Evolutionary conservation across 2,329 filamentous ascomycete species (phyloP), one percentile per base, ranked within the genome.

Genomic region (Zymoseptoria passerinii): DNA sequence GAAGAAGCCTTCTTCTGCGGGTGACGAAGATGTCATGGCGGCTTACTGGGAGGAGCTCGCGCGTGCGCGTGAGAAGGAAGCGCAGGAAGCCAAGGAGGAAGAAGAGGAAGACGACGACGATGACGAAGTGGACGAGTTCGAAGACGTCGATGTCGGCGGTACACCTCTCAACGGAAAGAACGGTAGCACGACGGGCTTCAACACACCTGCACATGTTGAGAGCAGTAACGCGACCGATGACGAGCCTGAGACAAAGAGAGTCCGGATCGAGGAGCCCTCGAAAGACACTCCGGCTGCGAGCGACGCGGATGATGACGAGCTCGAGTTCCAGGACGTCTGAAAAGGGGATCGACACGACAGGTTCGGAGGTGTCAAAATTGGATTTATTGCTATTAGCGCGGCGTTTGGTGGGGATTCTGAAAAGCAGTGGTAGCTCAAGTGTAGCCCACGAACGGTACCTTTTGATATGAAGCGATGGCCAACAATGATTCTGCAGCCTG

Each of bases 11-110:
- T 60, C 58, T 13, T 59, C 60, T 18, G 63, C 53, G n/a, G 76
- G 77, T 58, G 81, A 79, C 23, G 78, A 83, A 60, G 77, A 80
- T 28, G 77, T 81, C 49, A 81, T 90, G 61, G 85, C 86, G 57
- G 83, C 83, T 56, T 83, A 88, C 58, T 90, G 89, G 70, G 82
- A 82, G 44, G 81, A 81, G 59, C 77, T 90, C 18, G 85, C 84
- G 65, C 81, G 79, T 4, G 83, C 85, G 61, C 81, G 86, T 70
- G 78, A 70, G 54, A 69, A 74, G 51, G 67, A 74, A 51, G 72
- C 72, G 13, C 69, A 72, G 50, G 69, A 74, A 55, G 69, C 72
- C 6, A 73, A 75, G 18, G 75, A 78, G 44, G 78, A 77, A 16
- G 75, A 79, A 49, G 77, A 83, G 28, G 80, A 78, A n/a, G 77